Evolutionary conservation across 805 yeast species (phyloP).

Genomic region (Candida qinlingensis): DNA sequence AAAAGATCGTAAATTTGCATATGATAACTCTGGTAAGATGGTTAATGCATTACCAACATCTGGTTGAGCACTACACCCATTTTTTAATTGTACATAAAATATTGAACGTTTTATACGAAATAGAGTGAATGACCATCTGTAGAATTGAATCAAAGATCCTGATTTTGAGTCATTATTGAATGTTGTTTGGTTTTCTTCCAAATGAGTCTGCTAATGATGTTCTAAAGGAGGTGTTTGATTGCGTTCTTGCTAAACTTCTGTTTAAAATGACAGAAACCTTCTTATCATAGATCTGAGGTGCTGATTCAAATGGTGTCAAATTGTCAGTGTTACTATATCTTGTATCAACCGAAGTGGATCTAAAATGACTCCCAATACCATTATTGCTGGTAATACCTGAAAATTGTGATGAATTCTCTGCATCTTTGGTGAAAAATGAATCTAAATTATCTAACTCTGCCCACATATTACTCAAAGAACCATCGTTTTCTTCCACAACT

Average conservation of each 20-base stretch:
- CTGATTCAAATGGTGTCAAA: slow-evolving; percentile 56
- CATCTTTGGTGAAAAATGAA: slow-evolving; percentile 75
- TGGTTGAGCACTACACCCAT: slow-evolving; percentile 13
- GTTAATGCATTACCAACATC: slow-evolving; percentile 24
- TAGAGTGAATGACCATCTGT: not conserved
- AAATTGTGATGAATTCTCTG: slow-evolving; percentile 24
- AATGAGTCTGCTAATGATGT: slow-evolving; percentile 69
- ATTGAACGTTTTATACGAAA: not conserved
- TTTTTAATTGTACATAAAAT: slow-evolving; percentile 8
- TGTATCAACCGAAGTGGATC: slow-evolving; percentile 56
- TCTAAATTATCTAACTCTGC: slow-evolving; percentile 88
- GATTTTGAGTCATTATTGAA: not conserved
- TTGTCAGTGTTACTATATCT: slow-evolving; percentile 42
- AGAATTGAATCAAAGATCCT: not conserved
- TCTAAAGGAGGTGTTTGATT: slow-evolving; percentile 74
- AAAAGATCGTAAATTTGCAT: slow-evolving; percentile 73
- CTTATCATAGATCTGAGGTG: slow-evolving; percentile 74
- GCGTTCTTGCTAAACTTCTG: slow-evolving; percentile 65
- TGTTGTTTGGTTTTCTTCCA: slow-evolving; percentile 26
- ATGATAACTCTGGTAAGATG: slow-evolving; percentile 60
- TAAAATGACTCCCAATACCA: slow-evolving; percentile 28
- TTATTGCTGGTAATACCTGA: slow-evolving; percentile 21
- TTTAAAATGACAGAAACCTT: slow-evolving; percentile 73
- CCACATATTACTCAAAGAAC: slow-evolving; percentile 84
- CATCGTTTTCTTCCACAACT: slow-evolving; percentile 57